These are phyloP conservation scores for Fusarium devonianum DNA, from an alignment of 2,329 filamentous ascomycete species.

Conservation along the genomic window DNA sequence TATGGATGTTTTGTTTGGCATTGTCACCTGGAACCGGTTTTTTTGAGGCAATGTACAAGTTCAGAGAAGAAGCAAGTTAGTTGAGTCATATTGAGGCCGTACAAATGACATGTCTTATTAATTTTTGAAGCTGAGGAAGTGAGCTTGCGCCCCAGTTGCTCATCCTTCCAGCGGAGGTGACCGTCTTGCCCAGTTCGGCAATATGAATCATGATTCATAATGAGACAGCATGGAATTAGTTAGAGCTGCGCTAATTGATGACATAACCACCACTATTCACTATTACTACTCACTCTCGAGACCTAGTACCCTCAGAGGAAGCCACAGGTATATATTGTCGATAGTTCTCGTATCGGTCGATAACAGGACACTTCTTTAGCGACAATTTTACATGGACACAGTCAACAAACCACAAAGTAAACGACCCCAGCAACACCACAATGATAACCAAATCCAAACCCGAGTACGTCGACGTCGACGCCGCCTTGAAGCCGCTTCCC, in stretches of 20 bases:
- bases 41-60: too few species aligned
- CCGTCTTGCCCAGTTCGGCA: too few species aligned
- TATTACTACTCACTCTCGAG: background rate
- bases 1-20: too few species aligned
- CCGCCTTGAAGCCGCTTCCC: constrained; percentile 20
- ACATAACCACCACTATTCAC: background rate
- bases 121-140: too few species aligned
- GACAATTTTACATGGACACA: background rate
- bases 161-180: too few species aligned
- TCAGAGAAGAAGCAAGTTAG: too few species aligned
- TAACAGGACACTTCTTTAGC: too few species aligned
- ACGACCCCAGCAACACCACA: too few species aligned
- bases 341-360: background rate
- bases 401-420: constrained; percentile 3
- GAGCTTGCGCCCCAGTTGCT: too few species aligned
- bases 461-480: constrained; percentile 20
- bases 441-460: constrained; percentile 10
- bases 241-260: background rate
- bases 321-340: constrained; percentile 44
- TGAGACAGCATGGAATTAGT: background rate
- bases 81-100: too few species aligned
- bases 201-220: background rate
- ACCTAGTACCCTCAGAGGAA: constrained; percentile 57
- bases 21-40: too few species aligned
- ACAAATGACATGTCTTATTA: too few species aligned